These are phyloP conservation scores for Sporobolomyces roseus DNA, from an alignment of 768 basidiomycete genomes.

Conservation along the genomic window DNA sequence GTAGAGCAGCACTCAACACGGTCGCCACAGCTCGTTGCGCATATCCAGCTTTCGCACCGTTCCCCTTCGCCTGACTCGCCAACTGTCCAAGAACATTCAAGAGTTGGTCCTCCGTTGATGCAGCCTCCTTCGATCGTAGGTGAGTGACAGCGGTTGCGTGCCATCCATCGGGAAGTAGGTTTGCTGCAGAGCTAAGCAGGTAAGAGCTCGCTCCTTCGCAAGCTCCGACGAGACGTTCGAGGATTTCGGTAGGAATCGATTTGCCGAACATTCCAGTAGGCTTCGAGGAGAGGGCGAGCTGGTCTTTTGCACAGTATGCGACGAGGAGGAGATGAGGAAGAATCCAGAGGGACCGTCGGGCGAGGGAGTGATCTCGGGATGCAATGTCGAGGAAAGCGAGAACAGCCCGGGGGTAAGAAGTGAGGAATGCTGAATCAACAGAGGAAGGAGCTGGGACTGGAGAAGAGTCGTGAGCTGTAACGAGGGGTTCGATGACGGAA, in stretches of 20 bases:
- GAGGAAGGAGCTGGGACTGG: background rate
- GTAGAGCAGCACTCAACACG: slow-evolving; percentile 60
- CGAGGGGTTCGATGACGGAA: slow-evolving; percentile 57
- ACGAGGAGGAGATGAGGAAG: slow-evolving; percentile 67
- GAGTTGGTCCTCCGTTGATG: slow-evolving; percentile 42
- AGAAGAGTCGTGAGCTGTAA: slow-evolving; percentile 52
- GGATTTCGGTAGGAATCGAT: slow-evolving; percentile 26
- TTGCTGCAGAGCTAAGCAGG: slow-evolving; percentile 56
- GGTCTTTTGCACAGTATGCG: slow-evolving; percentile 45
- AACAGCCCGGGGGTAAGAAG: slow-evolving; percentile 16
- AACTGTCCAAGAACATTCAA: slow-evolving; percentile 25
- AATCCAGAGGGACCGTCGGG: slow-evolving; percentile 62
- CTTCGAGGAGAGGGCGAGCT: slow-evolving; percentile 38
- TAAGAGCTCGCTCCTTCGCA: slow-evolving; percentile 54
- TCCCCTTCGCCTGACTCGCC: background rate
- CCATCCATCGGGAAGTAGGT: slow-evolving; percentile 54
- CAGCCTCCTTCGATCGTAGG: slow-evolving; percentile 20
- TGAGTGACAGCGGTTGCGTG: slow-evolving; percentile 46
- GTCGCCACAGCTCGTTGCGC: slow-evolving; percentile 61
- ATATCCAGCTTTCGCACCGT: slow-evolving; percentile 53
- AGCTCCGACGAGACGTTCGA: slow-evolving; percentile 18
- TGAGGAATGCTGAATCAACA: slow-evolving; percentile 15
- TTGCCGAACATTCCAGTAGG: slow-evolving; percentile 42
- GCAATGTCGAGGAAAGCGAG: slow-evolving; percentile 31
- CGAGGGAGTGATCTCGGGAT: slow-evolving; percentile 57